A percentile compares a stretch with the other conserved stretches of the same genome.
Evolutionary conservation across 148 eudicot species (phyloP).

Genomic region (Camellia sinensis): DNA sequence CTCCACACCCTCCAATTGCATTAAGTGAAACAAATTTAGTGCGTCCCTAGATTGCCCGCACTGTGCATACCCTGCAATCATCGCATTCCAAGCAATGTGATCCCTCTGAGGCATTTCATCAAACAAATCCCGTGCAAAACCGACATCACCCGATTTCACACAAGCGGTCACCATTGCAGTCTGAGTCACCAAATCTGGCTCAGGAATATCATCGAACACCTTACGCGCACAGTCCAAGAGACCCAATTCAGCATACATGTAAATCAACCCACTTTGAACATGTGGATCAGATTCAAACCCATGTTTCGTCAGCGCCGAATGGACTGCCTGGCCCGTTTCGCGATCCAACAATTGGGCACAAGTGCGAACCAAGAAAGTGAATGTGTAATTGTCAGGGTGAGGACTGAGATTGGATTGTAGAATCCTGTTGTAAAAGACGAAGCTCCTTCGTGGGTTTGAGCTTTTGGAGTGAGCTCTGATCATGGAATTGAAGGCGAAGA

Average conservation of each 20-base stretch:
- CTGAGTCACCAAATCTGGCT: constrained; percentile 13
- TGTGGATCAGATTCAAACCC: constrained; percentile 28
- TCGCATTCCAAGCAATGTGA: constrained; percentile 6
- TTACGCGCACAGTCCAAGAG: neutral
- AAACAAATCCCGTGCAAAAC: constrained; percentile 4
- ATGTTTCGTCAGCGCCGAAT: neutral
- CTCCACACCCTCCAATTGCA: constrained; percentile 13
- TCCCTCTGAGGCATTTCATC: constrained; percentile 15
- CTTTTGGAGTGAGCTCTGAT: constrained; percentile 27
- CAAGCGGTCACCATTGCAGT: constrained; percentile 16
- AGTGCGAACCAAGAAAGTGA: constrained; percentile 29
- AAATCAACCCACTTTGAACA: constrained; percentile 23
- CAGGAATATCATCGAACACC: constrained; percentile 5
- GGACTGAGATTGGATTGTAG: constrained; percentile 2
- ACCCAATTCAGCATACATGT: constrained; percentile 14
- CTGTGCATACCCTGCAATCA: constrained; percentile 4
- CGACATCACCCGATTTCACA: constrained; percentile 2
- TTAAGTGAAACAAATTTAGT: neutral
- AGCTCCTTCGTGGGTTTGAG: constrained; percentile 22
- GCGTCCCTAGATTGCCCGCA: constrained; percentile 12
- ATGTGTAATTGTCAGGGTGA: constrained; percentile 26
- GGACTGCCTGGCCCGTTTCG: constrained; percentile 11
- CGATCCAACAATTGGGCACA: constrained; percentile 13
- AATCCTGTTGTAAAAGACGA: constrained; percentile 11
- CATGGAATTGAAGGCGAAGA: constrained; percentile 22